These are phyloP conservation scores for Trypanosoma caninum DNA, from an alignment of 208 protist species.

Conservation along the genomic window DNA sequence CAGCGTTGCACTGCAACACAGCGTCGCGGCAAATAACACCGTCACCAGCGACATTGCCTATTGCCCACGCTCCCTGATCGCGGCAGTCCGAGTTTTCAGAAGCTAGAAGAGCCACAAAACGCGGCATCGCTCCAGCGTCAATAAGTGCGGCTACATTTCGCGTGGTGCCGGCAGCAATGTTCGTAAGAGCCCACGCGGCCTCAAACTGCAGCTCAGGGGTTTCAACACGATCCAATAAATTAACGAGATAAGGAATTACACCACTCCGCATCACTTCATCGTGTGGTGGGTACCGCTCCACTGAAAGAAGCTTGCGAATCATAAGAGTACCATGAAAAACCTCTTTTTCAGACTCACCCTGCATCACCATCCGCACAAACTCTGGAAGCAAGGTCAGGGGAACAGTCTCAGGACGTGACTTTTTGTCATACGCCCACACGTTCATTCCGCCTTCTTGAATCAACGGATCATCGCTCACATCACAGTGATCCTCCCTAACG, in stretches of 20 bases:
- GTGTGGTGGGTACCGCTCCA: constrained; percentile 95
- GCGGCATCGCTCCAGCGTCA: constrained; percentile 90
- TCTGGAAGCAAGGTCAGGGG: constrained; percentile 64
- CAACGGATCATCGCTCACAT: constrained; percentile 2
- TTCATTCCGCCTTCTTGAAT: constrained; percentile 21
- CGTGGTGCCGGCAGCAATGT: constrained; percentile 97
- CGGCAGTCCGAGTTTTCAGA: constrained; percentile 91
- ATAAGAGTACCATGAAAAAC: constrained; percentile 77
- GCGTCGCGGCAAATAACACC: constrained; percentile 89
- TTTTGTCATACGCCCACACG: constrained; percentile 50
- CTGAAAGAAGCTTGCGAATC: constrained; percentile 89
- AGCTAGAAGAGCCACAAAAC: constrained; percentile 93
- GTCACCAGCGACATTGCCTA: constrained; percentile 99
- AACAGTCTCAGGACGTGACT: constrained; percentile 44
- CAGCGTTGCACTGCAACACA: constrained; percentile 74
- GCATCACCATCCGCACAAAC: constrained; percentile 61
- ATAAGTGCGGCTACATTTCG: constrained; percentile 94
- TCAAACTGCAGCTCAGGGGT: constrained; percentile 96
- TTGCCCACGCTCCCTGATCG: constrained; percentile 98
- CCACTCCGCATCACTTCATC: constrained; percentile 92
- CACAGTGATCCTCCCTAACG: constrained; percentile 38
- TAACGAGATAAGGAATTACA: constrained; percentile 93
- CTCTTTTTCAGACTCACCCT: constrained; percentile 36
- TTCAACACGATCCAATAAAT: constrained; percentile 85
- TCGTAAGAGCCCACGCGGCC: constrained; percentile 98